A percentile compares a stretch with the other conserved stretches of the same genome.
Conservation (phyloP, 805 yeast species). For the Gaillardinia entomophila region DNA sequence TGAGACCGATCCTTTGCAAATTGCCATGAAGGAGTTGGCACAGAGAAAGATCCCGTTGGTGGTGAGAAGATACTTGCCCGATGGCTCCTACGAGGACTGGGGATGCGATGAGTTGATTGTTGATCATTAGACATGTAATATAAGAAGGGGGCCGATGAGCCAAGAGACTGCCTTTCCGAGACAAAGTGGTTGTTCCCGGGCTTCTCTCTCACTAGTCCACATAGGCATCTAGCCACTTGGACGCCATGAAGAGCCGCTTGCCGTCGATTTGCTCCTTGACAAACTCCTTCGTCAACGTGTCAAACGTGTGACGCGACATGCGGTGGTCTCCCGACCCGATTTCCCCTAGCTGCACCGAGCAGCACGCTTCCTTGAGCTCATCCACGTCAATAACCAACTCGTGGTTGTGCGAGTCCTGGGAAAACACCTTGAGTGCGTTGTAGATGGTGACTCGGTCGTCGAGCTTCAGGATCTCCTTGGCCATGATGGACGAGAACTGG, state of each 20-base stretch:
- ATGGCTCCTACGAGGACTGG: constrained; percentile 97
- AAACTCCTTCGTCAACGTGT: constrained; percentile 49
- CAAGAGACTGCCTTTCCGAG: too few species aligned
- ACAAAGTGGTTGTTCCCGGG: too few species aligned
- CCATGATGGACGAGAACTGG: constrained; percentile 58
- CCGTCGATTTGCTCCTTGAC: constrained; percentile 53
- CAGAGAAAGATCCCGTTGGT: constrained; percentile 94
- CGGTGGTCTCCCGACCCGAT: constrained; percentile 43
- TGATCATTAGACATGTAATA: constrained; percentile 68
- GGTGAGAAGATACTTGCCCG: constrained; percentile 93
- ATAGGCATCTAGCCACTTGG: constrained; percentile 55
- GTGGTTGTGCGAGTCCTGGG: constrained; percentile 19
- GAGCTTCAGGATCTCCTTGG: constrained; percentile 47
- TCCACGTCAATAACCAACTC: constrained; percentile 44
- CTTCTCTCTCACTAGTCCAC: constrained; percentile 20
- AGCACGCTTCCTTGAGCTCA: constrained; percentile 43
- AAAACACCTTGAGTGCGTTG: constrained; percentile 56
- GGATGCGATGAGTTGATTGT: constrained; percentile 96
- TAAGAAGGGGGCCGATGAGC: too few species aligned
- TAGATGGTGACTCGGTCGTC: constrained; percentile 45
- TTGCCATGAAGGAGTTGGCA: constrained; percentile 93
- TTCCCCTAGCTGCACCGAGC: constrained; percentile 41
- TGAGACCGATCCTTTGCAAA: constrained; percentile 97
- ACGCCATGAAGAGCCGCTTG: constrained; percentile 52
- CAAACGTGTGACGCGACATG: constrained; percentile 41